These are phyloP conservation scores for Suillus plorans DNA, from an alignment of 768 basidiomycete species.

Conservation along the genomic window DNA sequence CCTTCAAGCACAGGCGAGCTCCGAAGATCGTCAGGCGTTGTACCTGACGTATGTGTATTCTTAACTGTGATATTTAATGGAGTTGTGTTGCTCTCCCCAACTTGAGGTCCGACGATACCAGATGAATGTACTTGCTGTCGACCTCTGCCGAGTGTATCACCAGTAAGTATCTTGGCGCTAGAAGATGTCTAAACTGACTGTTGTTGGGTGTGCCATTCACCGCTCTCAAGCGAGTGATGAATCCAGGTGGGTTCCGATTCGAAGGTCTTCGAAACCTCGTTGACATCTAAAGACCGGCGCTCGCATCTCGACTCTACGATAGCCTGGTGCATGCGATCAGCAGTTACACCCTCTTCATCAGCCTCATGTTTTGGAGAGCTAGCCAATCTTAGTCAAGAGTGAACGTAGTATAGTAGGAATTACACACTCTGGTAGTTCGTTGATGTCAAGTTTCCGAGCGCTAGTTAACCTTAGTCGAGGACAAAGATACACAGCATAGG, in stretches of 20 bases:
- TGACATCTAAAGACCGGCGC: background rate
- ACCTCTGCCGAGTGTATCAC: background rate
- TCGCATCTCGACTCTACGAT: background rate
- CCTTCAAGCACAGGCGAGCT: background rate
- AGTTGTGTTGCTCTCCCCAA: background rate
- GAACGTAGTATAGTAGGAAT: too few species aligned
- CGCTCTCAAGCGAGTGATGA: background rate
- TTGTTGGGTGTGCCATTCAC: background rate
- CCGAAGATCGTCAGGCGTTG: background rate
- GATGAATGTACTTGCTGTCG: background rate
- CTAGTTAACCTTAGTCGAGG: background rate
- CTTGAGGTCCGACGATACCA: background rate
- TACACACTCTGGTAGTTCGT: too few species aligned
- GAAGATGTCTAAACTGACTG: background rate
- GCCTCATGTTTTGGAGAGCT: too few species aligned
- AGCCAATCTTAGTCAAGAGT: too few species aligned
- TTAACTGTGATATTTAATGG: background rate
- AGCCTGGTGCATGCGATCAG: too few species aligned
- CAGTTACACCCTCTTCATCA: too few species aligned
- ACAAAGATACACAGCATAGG: background rate
- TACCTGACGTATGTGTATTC: background rate
- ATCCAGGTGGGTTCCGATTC: background rate
- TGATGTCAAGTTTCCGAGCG: background rate
- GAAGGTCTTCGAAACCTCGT: background rate
- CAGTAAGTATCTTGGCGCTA: background rate